Conservation (phyloP, 2,329 filamentous ascomycete genomes). For the Neofusicoccum sp. region DNA sequence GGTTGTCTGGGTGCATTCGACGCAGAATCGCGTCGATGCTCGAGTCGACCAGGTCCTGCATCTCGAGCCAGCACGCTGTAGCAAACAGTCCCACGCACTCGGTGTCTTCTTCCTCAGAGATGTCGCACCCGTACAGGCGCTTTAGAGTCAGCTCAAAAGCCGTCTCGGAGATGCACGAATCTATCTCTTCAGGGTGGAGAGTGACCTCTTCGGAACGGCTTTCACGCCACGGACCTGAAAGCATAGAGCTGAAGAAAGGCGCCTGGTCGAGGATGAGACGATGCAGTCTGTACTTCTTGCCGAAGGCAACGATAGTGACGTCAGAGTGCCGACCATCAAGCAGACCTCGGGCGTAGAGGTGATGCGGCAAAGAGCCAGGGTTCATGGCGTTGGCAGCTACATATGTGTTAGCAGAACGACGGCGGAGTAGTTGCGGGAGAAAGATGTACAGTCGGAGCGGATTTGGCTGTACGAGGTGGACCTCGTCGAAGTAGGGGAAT, state of each 20-base stretch:
- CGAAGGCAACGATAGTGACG: conserved; percentile 57
- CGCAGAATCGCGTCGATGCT: conserved; percentile 58
- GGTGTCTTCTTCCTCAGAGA: conserved; percentile 51
- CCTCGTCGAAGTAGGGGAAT: conserved; percentile 42
- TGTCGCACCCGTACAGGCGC: conserved; percentile 55
- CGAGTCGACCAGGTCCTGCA: conserved; percentile 58
- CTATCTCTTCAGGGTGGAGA: conserved; percentile 57
- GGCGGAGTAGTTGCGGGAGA: background rate
- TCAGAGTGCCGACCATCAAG: conserved; percentile 57
- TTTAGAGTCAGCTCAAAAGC: conserved; percentile 59
- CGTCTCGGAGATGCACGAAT: conserved; percentile 54
- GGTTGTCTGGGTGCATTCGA: conserved; percentile 55
- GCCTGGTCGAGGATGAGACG: conserved; percentile 58
- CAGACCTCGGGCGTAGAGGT: conserved; percentile 56
- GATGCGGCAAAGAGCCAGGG: conserved; percentile 50
- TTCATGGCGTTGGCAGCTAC: conserved; percentile 29
- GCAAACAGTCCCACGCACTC: conserved; percentile 59
- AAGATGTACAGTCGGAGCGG: conserved; percentile 34
- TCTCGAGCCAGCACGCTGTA: conserved; percentile 61
- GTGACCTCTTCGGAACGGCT: conserved; percentile 55
- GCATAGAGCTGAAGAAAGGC: conserved; percentile 58
- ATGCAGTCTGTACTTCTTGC: conserved; percentile 55
- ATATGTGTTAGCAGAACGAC: conserved; percentile 1
- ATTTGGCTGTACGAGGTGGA: conserved; percentile 45
- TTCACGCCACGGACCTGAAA: conserved; percentile 60